Base-by-base conservation (phyloP, 495 filamentous ascomycete species). In the Hypoxylon lienhwacheense region DNA sequence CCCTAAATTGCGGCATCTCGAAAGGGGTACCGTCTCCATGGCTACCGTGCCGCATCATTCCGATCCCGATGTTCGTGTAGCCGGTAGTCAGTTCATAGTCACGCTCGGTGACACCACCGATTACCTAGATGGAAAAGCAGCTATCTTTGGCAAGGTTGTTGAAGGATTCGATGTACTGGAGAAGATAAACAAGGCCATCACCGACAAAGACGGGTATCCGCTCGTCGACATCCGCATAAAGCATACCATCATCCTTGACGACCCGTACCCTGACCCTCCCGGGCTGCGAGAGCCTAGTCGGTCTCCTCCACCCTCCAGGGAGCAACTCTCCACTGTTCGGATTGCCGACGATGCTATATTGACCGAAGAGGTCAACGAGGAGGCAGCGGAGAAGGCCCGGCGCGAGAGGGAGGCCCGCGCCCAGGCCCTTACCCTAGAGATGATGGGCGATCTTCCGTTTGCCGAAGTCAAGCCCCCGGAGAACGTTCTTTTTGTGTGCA, bases 391-490 rank as follows among this genome's bases (percentile, higher is more conserved):
- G 66, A 87, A 83, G 66, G 74, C 82, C 41, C 84, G 92, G 20
- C 84, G 90, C 28, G 91, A 97, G 65, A 83, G 91, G 20, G 93
- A 98, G 66, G 95, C 95, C 1, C 83, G 90, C 51, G 93, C 93
- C 3, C 93, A 97, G 66, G 93, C 93, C 1, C 69, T 98, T 55
- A 98, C 93, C 0, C 76, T 98, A 32, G 93, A 98, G 68, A 96
- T 98, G 86, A 91, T 98, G 67, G 93, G 93, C 16, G 93, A 98
- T 70, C 78, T 98, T 48, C 95, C 93, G 7, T 98, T 96, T 67
- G 93, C 93, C 47, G 93, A 97, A 71, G 92, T 98, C 67, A 96
- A 95, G 55, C 93, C 93, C 4, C 93, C 93, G 1, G 93, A 98
- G 72, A 97, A 98, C 65, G 85, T 98, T 20, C 77, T 98, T 8